Base-by-base conservation (phyloP, 768 basidiomycete species). In the Mycena vitilis region DNA sequence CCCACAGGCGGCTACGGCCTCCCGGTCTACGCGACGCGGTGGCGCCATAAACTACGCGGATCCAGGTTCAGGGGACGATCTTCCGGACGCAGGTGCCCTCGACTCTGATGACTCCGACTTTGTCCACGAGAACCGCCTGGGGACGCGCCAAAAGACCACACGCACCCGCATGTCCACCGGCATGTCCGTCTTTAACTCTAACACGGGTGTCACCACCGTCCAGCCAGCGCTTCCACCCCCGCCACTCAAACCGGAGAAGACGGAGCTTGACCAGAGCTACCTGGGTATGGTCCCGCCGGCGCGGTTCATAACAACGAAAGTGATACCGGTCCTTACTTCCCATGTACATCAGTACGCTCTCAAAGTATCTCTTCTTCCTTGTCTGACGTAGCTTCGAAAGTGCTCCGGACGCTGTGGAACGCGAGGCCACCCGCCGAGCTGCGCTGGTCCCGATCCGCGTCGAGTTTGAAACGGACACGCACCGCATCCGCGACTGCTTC, bases 401-500 rank as follows among this genome's bases (percentile, higher is more conserved):
- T 52, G 75, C 90, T 1, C 84, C 86, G 52, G 91, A 95, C 40
- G 80, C 83, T 15, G 78, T 97, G 38, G 87, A 91, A 57, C 76
- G 77, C 20, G 89, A 93, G 73, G 92, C 94, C 3, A 76, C 83
- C 58, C 81, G 79, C 64, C 78, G 80, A 49, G 75, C 83, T 0
- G 78, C 84, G 0, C 88, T 97, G 40, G 89, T 99, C 15, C 98
- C 98, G 4, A 95, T 99, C 65, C 94, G 95, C 53, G 93, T 99
- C 60, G 96, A 99, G 73, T 90, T 99, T 74, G 96, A 98, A 76
- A 95, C 93, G 13, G 94, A 95, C 13, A 92, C 92, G 0, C 94
- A 94, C 75, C 85, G 96, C 74, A 89, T 99, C 77, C 91, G 96
- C 48, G 98, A 99, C 75, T 92, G 92, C 75, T 99, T 99, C 78